Evolutionary conservation across 495 filamentous ascomycete genomes (phyloP), one percentile per base, ranked within the genome.

Genomic region (Hypoxylon intermedium): DNA sequence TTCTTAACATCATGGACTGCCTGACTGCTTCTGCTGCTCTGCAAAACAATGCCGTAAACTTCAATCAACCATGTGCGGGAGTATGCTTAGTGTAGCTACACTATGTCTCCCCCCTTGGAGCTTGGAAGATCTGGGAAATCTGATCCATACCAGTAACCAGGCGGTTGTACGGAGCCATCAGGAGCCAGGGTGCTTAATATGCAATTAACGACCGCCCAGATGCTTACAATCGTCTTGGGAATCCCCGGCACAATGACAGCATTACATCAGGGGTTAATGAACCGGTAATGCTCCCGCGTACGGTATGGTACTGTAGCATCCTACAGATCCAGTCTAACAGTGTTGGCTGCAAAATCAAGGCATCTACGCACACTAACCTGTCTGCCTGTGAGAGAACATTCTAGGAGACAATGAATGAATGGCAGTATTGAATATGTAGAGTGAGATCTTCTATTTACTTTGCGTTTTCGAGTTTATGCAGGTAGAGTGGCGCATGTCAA

Each of bases 121-220:
- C n/a, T 40, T 44, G 37, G 16, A 15, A 64, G 60, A 64, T 64
- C 60, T 54, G 38, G 23, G 15, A 41, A 58, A 65, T 60, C 55
- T 55, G 61, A 54, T 16, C 61, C 51, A 56, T 65, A 26, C 3
- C 7, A 7, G 24, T 4, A 4, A 26, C 54, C 51, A 47, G 20
- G 20, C 36, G 20, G 44, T 44, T 45, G 36, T 46, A 58, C 50
- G 49, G 60, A 45, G 60, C 28, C n/a, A 54, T 16, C 26, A 4
- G 48, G 42, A 40, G 40, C 0, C 7, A 45, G 44, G 53, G 19
- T 6, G n/a, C 23, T 21, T 41, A 50, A 45, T 24, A 38, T 48
- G 33, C 40, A 42, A 60, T 60, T 48, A 48, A 49, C 54, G 33
- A 60, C 42, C 53, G 57, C 49, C 57, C 31, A 53, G 42, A 43